Percentiles rank a stretch among this genome's conserved stretches.
These are phyloP conservation scores for Lipomyces yamanashiensis DNA, from an alignment of 805 yeast species.

Conservation along the genomic window DNA sequence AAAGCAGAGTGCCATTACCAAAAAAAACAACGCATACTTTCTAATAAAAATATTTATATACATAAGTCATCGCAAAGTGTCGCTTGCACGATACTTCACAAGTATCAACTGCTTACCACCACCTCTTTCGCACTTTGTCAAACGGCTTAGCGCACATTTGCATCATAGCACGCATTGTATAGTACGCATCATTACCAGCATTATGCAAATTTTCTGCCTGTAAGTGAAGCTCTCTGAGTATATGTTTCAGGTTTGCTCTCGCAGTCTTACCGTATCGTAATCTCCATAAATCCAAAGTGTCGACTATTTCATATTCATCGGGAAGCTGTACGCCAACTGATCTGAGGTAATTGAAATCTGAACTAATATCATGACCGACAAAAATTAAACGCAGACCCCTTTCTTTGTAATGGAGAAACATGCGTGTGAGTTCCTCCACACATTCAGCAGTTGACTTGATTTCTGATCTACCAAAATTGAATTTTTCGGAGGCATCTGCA, in stretches of 20 bases:
- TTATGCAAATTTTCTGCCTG: slow-evolving; percentile 28
- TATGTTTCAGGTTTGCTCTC: slow-evolving; percentile 3
- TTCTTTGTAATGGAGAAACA: neutral
- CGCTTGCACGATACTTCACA: too few species aligned
- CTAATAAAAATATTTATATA: too few species aligned
- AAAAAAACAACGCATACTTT: too few species aligned
- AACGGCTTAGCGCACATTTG: neutral
- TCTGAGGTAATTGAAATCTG: slow-evolving; percentile 21
- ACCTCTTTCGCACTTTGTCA: neutral
- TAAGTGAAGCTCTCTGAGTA: slow-evolving; percentile 8
- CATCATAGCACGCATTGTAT: slow-evolving; percentile 26
- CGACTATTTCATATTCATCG: neutral
- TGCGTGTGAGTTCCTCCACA: neutral
- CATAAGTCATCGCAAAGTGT: too few species aligned
- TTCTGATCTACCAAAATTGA: slow-evolving; percentile 25
- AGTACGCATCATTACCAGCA: slow-evolving; percentile 36
- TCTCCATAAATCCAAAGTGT: slow-evolving; percentile 20
- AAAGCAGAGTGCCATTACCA: too few species aligned
- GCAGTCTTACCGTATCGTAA: slow-evolving; percentile 8
- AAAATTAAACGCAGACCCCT: neutral
- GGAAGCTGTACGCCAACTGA: slow-evolving; percentile 14
- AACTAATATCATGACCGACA: slow-evolving; percentile 28
- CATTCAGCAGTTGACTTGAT: slow-evolving; percentile 5
- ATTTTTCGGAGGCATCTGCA: slow-evolving; percentile 23
- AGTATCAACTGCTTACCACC: slow-evolving; percentile 2